A percentile compares a stretch with the other conserved stretches of the same genome.
Conservation (phyloP, 768 basidiomycete species). For the Clavaria fumosa region DNA sequence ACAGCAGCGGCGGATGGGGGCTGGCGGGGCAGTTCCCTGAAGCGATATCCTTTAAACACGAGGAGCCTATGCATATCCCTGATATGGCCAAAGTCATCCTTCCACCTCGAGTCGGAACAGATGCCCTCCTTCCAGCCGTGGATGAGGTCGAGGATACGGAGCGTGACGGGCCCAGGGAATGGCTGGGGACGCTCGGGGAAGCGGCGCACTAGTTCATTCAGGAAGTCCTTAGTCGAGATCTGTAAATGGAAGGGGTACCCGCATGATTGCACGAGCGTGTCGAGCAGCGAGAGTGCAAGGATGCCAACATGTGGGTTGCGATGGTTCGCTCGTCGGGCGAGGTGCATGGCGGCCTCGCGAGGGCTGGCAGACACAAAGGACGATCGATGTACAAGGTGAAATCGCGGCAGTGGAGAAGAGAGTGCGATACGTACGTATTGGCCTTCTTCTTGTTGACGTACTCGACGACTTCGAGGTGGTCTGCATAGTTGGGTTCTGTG, state of each 20-base stretch:
- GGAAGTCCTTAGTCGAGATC: slow-evolving; percentile 91
- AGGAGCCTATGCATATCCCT: slow-evolving; percentile 93
- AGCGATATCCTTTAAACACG: slow-evolving; percentile 84
- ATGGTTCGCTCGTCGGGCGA: slow-evolving; percentile 78
- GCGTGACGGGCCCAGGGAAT: slow-evolving; percentile 91
- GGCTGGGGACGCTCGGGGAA: slow-evolving; percentile 97
- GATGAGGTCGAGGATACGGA: slow-evolving; percentile 82
- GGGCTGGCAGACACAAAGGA: slow-evolving; percentile 35
- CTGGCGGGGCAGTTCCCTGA: slow-evolving; percentile 35
- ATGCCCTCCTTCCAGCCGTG: slow-evolving; percentile 91
- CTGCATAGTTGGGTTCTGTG: slow-evolving; percentile 80
- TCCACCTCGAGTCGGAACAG: slow-evolving; percentile 78
- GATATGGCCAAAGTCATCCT: slow-evolving; percentile 93
- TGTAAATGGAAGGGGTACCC: slow-evolving; percentile 97
- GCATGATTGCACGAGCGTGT: slow-evolving; percentile 87
- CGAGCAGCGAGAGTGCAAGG: slow-evolving; percentile 72
- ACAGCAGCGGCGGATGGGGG: slow-evolving; percentile 22
- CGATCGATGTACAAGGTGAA: no score
- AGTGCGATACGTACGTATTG: slow-evolving; percentile 52
- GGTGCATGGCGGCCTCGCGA: slow-evolving; percentile 78
- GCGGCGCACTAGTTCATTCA: slow-evolving; percentile 94
- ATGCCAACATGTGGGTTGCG: slow-evolving; percentile 86
- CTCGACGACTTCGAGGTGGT: slow-evolving; percentile 89
- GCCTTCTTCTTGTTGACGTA: slow-evolving; percentile 91
- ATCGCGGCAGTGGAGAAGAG: slow-evolving; percentile 1